Evolutionary conservation across 164 flowering plant species (phyloP).

Genomic region (Sedum album): DNA sequence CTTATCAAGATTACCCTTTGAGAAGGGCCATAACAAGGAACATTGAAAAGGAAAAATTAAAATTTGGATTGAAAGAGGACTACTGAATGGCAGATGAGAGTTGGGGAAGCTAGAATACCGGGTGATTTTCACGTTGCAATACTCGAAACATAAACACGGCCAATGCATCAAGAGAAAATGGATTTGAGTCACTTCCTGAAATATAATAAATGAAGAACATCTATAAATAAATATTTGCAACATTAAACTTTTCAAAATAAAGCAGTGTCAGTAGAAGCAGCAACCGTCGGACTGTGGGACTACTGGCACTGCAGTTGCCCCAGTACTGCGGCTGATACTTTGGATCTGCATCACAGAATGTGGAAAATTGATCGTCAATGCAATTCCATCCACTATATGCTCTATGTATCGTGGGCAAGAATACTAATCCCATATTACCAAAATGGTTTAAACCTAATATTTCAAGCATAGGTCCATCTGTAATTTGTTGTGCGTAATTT

Average conservation of each 20-base stretch:
- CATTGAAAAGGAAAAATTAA: neutral
- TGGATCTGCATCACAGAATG: slow-evolving; percentile 55
- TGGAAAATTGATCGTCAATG: neutral
- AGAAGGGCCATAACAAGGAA: slow-evolving; percentile 13
- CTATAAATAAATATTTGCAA: neutral
- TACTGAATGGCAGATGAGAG: neutral
- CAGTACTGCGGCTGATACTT: slow-evolving; percentile 69
- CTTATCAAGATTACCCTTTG: slow-evolving; percentile 88
- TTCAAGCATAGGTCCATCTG: neutral
- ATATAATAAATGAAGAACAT: neutral
- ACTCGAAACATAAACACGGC: slow-evolving; percentile 92
- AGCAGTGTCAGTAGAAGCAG: neutral
- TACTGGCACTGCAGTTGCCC: slow-evolving; percentile 83
- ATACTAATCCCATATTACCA: neutral
- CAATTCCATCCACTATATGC: neutral
- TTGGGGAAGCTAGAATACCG: slow-evolving; percentile 35
- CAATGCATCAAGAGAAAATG: slow-evolving; percentile 85
- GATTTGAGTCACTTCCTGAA: slow-evolving; percentile 88
- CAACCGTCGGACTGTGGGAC: slow-evolving; percentile 88
- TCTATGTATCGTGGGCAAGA: neutral
- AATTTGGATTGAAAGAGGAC: neutral
- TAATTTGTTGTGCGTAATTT: neutral
- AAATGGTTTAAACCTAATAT: neutral
- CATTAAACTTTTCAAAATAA: neutral
- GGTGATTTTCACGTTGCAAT: slow-evolving; percentile 86